A percentile compares a stretch with the other conserved stretches of the same genome.
Evolutionary conservation across 1,139 yeast genomes (phyloP).

Genomic region (Lodderomyces orthopsilosis): DNA sequence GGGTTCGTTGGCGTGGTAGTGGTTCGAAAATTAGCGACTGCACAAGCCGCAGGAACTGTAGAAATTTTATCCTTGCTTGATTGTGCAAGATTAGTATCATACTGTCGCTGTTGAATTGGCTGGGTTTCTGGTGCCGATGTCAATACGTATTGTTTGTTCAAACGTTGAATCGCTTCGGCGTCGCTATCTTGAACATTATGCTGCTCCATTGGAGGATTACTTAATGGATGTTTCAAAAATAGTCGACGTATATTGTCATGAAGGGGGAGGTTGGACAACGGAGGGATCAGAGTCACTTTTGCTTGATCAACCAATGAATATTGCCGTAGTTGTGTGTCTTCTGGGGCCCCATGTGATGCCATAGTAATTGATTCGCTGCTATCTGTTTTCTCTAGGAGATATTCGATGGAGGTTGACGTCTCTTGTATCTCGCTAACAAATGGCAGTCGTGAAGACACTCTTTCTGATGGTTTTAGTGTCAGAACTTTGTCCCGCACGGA

Average conservation of each 20-base stretch:
- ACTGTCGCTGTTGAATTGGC: background rate
- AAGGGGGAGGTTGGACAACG: background rate
- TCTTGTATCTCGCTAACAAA: too few relatives aligned
- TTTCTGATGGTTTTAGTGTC: background rate
- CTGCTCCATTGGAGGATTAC: background rate
- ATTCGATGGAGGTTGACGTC: too few relatives aligned
- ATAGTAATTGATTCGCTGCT: background rate
- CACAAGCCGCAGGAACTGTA: background rate
- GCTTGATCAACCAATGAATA: background rate
- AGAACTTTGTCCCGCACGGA: background rate
- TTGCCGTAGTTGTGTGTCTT: background rate
- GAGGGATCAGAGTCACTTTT: background rate
- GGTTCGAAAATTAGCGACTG: too few relatives aligned
- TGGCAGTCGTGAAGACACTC: too few relatives aligned
- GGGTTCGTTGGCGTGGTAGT: too few relatives aligned
- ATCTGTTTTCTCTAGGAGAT: background rate
- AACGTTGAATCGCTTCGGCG: conserved; percentile 2
- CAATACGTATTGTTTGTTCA: conserved; percentile 3
- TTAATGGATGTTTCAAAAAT: background rate
- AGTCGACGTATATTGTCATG: background rate
- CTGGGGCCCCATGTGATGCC: background rate
- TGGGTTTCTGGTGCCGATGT: background rate
- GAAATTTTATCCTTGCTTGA: background rate
- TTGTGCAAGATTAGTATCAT: background rate
- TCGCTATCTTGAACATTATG: background rate